Evolutionary conservation across 1,284 basidiomycete species (phyloP).

Genomic region (Hortiboletus rubellus): DNA sequence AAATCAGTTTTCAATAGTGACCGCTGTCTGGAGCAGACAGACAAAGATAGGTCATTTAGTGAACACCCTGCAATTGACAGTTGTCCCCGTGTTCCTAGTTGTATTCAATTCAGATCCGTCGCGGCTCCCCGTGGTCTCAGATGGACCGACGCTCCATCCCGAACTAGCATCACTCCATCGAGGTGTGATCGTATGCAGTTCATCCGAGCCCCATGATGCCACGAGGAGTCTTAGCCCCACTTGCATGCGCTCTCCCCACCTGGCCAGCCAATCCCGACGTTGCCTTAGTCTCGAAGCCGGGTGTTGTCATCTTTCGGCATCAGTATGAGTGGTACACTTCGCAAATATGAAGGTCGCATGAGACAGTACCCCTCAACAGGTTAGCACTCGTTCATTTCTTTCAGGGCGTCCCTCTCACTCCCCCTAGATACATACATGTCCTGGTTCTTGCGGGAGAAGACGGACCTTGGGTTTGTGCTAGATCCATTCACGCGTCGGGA

Average conservation of each 20-base stretch:
- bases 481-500: slow-evolving; percentile 24
- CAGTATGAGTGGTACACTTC: not conserved
- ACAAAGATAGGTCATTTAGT: slow-evolving; percentile 13
- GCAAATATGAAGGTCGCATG: too few relatives aligned
- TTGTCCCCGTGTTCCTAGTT: slow-evolving; percentile 11
- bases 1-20: not conserved
- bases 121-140: slow-evolving; percentile 2
- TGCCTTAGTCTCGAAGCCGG: not conserved
- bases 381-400: not conserved
- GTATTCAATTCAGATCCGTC: slow-evolving; percentile 6
- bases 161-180: not conserved
- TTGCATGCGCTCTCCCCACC: slow-evolving; percentile 5
- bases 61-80: slow-evolving; percentile 3
- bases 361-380: not conserved
- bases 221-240: not conserved
- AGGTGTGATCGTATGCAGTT: not conserved
- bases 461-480: not conserved
- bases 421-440: slow-evolving; percentile 1
- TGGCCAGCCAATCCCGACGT: slow-evolving; percentile 1
- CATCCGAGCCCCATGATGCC: not conserved
- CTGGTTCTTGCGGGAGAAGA: slow-evolving; percentile 38
- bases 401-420: not conserved
- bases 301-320: slow-evolving; percentile 4
- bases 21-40: slow-evolving; percentile 3
- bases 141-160: not conserved